These are phyloP conservation scores for Alnus rubra DNA, from an alignment of 306 rosid species.

Conservation along the genomic window DNA sequence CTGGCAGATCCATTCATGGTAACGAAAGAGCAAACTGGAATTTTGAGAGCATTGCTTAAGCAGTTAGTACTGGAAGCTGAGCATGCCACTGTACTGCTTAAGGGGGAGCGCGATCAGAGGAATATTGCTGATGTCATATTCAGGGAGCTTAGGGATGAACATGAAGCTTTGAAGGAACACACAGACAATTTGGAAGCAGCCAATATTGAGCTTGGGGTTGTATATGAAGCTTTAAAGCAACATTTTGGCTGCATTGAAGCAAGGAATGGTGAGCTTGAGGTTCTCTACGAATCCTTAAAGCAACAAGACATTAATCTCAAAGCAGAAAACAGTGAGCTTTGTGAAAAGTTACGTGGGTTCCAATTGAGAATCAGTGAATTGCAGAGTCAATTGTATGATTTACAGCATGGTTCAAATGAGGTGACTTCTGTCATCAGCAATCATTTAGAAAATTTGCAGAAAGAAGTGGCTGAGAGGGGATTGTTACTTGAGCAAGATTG, in stretches of 20 bases:
- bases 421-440: conserved; percentile 54
- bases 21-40: conserved; percentile 51
- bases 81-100: conserved; percentile 51
- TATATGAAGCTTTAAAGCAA: conserved; percentile 64
- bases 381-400: conserved; percentile 46
- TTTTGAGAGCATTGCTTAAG: conserved; percentile 56
- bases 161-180: conserved; percentile 62
- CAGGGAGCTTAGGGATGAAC: conserved; percentile 47
- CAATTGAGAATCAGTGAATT: conserved; percentile 60
- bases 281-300: conserved; percentile 51
- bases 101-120: conserved; percentile 60
- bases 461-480: conserved; percentile 57
- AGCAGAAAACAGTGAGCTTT: conserved; percentile 51
- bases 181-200: conserved; percentile 60
- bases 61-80: conserved; percentile 59
- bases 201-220: conserved; percentile 69
- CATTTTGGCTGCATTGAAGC: conserved; percentile 52
- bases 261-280: conserved; percentile 54
- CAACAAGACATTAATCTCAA: conserved; percentile 42
- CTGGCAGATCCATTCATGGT: conserved; percentile 44
- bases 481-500: conserved; percentile 62
- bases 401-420: conserved; percentile 59
- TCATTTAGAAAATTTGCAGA: conserved; percentile 63
- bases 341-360: conserved; percentile 53
- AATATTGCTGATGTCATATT: conserved; percentile 45